These are phyloP conservation scores for Saturnispora quitensis DNA, from an alignment of 805 yeast species.

Conservation along the genomic window DNA sequence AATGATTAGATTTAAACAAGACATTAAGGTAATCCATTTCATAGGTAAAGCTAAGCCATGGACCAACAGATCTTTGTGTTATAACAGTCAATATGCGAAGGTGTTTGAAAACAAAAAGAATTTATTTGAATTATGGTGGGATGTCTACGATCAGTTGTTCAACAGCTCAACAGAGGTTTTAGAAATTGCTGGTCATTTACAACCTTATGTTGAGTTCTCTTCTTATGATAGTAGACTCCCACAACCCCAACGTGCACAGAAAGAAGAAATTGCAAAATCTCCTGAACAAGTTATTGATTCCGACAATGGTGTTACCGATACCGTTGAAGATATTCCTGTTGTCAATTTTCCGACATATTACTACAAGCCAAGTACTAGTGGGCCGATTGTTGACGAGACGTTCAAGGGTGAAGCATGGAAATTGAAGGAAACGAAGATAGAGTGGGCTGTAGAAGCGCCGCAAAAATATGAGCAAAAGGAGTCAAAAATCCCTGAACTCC, in stretches of 20 bases:
- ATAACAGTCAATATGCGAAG: slow-evolving; percentile 10
- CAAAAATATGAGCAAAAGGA: neutral
- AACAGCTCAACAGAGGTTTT: slow-evolving; percentile 15
- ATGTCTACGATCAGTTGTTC: slow-evolving; percentile 14
- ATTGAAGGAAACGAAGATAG: slow-evolving; percentile 19
- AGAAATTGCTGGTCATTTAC: slow-evolving; percentile 17
- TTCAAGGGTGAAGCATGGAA: slow-evolving; percentile 28
- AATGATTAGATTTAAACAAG: slow-evolving; percentile 18
- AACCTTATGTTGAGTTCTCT: slow-evolving; percentile 9
- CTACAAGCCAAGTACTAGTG: slow-evolving; percentile 12
- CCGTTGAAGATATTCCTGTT: neutral
- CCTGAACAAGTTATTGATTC: neutral
- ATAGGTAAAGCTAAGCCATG: slow-evolving; percentile 54
- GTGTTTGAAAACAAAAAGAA: slow-evolving; percentile 12
- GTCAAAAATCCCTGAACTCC: neutral
- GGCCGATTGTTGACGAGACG: slow-evolving; percentile 12
- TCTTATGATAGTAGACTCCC: neutral
- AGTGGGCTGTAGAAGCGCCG: slow-evolving; percentile 10
- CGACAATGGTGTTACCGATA: neutral
- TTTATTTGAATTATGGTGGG: slow-evolving; percentile 26
- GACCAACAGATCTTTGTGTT: slow-evolving; percentile 12
- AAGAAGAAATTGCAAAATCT: neutral
- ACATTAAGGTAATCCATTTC: slow-evolving; percentile 52
- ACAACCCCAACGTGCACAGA: neutral
- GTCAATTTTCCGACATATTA: slow-evolving; percentile 20